Evolutionary conservation across 2,329 filamentous ascomycete genomes (phyloP), one percentile per base, ranked within the genome.

Genomic region (Trichophyton benhamiae): DNA sequence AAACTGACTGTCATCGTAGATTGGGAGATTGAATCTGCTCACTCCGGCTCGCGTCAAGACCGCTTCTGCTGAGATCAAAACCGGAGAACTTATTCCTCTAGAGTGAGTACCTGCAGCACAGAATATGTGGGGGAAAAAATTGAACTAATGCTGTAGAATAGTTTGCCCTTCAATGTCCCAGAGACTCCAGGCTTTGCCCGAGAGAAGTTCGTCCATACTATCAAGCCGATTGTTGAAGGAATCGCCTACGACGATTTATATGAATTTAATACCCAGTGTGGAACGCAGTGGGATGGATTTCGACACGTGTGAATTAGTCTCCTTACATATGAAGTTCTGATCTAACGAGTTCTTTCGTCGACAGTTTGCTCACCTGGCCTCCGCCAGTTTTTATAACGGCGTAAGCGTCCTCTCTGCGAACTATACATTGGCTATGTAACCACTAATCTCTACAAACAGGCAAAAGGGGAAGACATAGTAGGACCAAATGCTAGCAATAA

Each of bases 61-160:
- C 9, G 81, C 82, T 2, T 71, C 78, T 1, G 73, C 73, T 44
- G 80, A 83, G 65, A 82, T 84, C 62, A 72, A 71, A 53, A 81
- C 78, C 2, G 82, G 83, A 13, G 80, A 83, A 59, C 77, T 83
- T 64, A 75, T 83, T 1, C 76, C 80, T 9, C 72, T 83, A 36
- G 80, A 84, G 78, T 80, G 67, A 63, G 70, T 67, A 2, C 15
- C 27, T 20, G 7, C 8, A n/a, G 13, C n/a, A 8, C 20, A 15
- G n/a, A 15, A 20, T 25, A 20, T 22, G 17, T 22, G 3, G 44
- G 0, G 11, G 27, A 9, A 20, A 20, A n/a, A 59, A 22, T 2
- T 15, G 38, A 48, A n/a, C 38, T 36, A 30, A 33, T 30, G 13
- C 44, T 5, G 46, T 52, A 17, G 41, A 44, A 27, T 48, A 79